A percentile compares a stretch with the other conserved stretches of the same genome.
These are phyloP conservation scores for Penicillium ochrochloron DNA, from an alignment of 495 filamentous ascomycete genomes.

Conservation along the genomic window DNA sequence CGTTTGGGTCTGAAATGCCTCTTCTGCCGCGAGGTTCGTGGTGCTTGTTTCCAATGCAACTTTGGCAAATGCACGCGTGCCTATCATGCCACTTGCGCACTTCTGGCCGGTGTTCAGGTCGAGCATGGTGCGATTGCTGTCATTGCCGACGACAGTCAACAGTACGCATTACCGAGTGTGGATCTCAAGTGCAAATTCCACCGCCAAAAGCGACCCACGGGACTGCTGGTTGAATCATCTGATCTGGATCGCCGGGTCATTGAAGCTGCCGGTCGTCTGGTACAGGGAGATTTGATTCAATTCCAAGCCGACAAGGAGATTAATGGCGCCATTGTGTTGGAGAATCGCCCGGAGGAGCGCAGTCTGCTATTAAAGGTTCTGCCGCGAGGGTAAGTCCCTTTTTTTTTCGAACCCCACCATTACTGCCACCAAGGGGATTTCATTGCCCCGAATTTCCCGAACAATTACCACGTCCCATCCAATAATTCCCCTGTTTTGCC, in stretches of 20 bases:
- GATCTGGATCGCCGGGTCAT: conserved; percentile 62
- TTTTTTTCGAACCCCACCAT: conserved; percentile 17
- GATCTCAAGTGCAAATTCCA: conserved; percentile 96
- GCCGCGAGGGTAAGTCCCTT: conserved; percentile 76
- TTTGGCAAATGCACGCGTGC: conserved; percentile 91
- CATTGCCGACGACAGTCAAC: conserved; percentile 88
- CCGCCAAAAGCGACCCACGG: conserved; percentile 77
- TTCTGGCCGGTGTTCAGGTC: conserved; percentile 86
- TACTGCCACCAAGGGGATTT: neutral
- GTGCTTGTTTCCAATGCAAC: conserved; percentile 96
- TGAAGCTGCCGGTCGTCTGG: conserved; percentile 68
- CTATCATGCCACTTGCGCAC: conserved; percentile 94
- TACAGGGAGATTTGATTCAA: conserved; percentile 80
- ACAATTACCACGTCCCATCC: conserved; percentile 1
- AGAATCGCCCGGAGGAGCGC: conserved; percentile 71
- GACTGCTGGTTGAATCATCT: conserved; percentile 70
- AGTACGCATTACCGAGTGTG: conserved; percentile 86
- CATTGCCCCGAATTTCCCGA: conserved; percentile 20
- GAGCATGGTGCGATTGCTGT: conserved; percentile 83
- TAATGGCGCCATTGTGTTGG: conserved; percentile 85
- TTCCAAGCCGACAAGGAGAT: conserved; percentile 88
- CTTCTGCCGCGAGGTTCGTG: conserved; percentile 90
- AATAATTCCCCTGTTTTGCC: neutral
- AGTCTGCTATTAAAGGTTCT: conserved; percentile 81
- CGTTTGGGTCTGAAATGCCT: conserved; percentile 90